Base-by-base conservation (phyloP, 2,329 filamentous ascomycete species). In the Pseudocercospora crystallina region DNA sequence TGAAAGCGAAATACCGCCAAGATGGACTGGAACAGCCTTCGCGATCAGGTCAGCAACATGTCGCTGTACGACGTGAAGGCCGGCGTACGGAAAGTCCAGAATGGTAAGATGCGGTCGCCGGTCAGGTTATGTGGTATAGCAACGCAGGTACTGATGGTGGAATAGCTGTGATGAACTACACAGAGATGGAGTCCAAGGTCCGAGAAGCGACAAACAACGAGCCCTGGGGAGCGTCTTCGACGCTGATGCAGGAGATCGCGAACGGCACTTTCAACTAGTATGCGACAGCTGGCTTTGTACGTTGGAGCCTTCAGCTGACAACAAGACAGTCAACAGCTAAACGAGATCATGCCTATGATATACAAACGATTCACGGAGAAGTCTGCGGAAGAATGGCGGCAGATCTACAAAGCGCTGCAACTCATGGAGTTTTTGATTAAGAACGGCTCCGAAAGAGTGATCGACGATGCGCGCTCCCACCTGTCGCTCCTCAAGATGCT, bases 271-370 rank as follows among this genome's bases (percentile, higher is more conserved):
- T 96, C 75, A 97, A 92, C 76, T 99, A 97, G 94, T 97, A 78
- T 67, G 89, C 42, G 15, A 20, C 33, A 36, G 3, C 36, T 36
- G 15, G 12, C 32, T 29, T 9, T 11, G 12, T 15, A n/a, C 17
- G 14, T 38, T 34, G 8, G 5, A 13, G n/a, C 32, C 14, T 3
- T 11, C 29, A 17, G 38, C 52, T 50, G 38, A 57, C 49, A 14
- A 13, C 31, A 36, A 13, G 36, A 50, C 68, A 96, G 92, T 71
- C 90, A 96, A 83, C 83, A 91, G 45, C 84, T 99, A 50, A 97
- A 97, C 73, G 94, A 99, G 73, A 97, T 99, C 69, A 99, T 99
- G 94, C 94, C 94, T 60, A 94, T 99, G 90, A 96, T 99, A 68
- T 99, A 99, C 78, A 94, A 95, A 67, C 89, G 94, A 59, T 99